These are phyloP conservation scores for Microsporum canis DNA, from an alignment of 2,329 filamentous ascomycete species.

Conservation along the genomic window DNA sequence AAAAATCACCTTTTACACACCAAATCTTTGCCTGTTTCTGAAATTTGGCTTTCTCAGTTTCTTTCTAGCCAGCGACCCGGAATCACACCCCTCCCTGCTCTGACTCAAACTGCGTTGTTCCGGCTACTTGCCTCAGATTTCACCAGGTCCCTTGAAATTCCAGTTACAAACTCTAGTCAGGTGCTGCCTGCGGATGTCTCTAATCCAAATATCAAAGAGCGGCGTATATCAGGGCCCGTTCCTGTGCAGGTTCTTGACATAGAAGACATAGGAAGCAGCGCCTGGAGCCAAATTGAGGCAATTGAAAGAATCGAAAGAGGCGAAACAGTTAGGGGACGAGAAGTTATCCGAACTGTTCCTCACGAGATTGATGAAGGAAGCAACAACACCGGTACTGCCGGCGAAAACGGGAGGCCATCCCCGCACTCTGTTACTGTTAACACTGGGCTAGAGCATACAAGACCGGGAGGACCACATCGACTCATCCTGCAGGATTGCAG, in stretches of 20 bases:
- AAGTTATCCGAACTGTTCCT: slow-evolving; percentile 64
- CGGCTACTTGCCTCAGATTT: slow-evolving; percentile 72
- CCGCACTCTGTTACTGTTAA: slow-evolving; percentile 12
- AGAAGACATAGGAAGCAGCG: slow-evolving; percentile 66
- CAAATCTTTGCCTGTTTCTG: slow-evolving; percentile 46
- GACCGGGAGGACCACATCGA: slow-evolving; percentile 54
- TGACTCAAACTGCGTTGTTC: slow-evolving; percentile 68
- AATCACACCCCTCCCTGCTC: slow-evolving; percentile 52
- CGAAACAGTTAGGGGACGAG: slow-evolving; percentile 52
- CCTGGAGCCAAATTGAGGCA: slow-evolving; percentile 79
- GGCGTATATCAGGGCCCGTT: slow-evolving; percentile 49
- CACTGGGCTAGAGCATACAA: slow-evolving; percentile 6
- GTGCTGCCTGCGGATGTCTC: slow-evolving; percentile 49
- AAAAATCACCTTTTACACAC: slow-evolving; percentile 44
- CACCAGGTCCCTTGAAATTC: slow-evolving; percentile 42
- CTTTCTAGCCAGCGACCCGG: slow-evolving; percentile 43
- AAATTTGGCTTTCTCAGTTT: slow-evolving; percentile 54
- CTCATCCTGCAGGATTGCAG: slow-evolving; percentile 69
- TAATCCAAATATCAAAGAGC: slow-evolving; percentile 44
- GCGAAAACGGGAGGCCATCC: slow-evolving; percentile 8
- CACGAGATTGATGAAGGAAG: slow-evolving; percentile 25
- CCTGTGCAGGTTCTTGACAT: slow-evolving; percentile 76
- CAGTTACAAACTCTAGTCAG: slow-evolving; percentile 30
- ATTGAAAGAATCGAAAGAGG: slow-evolving; percentile 43
- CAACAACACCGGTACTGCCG: slow-evolving; percentile 7